Base-by-base conservation (phyloP, 2,329 filamentous ascomycete species). In the Calonectria ilicicola region DNA sequence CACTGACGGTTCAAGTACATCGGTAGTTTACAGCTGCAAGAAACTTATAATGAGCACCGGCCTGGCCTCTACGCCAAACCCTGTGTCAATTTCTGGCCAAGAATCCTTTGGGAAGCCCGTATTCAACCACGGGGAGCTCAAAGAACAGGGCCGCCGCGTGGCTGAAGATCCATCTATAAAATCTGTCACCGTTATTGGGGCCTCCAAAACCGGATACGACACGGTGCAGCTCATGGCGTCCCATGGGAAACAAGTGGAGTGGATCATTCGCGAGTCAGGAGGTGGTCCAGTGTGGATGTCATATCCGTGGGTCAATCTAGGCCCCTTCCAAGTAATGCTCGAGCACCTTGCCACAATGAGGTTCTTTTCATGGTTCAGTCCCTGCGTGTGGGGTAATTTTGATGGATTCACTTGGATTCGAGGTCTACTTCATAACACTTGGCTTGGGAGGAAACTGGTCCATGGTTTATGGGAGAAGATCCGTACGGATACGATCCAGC, bases 251-350 rank as follows among this genome's bases (percentile, higher is more conserved):
- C 38, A 56, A 7, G 64, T 66, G 14, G 64, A 66, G 19, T 66
- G 64, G 64, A 40, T 66, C 23, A 66, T 66, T 17, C 64, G 47
- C 15, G 64, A 66, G 19, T 53, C 46, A 3, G 46, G 47, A 12
- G 47, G 46, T 3, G 64, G 64, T n/a, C 64, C 64, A 21, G 63
- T 65, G 9, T 65, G 63, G 63, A 65, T 65, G 63, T 65, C 63
- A 10, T 49, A 47, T 21, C 63, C 63, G 5, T 65, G 63, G 63
- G 63, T 65, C 21, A 65, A 40, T 9, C n/a, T 58, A 5, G 53
- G 53, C 15, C 53, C 53, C 3, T 58, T 40, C 14, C 10, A 40
- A 26, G 32, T 58, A 4, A 58, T 58, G 53, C 4, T 58, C 12
- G 53, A 58, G n/a, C 53, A 58, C 21, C 53, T 58, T 2, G 53